These are phyloP conservation scores for Plectosphaerella plurivora DNA, from an alignment of 2,329 filamentous ascomycete species.

Conservation along the genomic window DNA sequence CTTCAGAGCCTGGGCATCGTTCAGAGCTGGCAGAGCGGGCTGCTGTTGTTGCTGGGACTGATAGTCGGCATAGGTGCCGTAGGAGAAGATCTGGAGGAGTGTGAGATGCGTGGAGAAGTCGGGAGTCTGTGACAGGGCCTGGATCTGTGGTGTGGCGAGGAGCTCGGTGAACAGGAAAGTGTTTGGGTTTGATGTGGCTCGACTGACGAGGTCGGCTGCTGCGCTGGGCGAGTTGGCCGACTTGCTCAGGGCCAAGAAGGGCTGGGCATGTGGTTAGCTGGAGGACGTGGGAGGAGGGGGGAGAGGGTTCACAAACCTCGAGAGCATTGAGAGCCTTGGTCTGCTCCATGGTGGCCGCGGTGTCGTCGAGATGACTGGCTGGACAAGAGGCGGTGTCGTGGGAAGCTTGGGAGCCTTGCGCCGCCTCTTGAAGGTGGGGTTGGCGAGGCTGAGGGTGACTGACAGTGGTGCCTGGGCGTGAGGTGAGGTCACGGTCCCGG, in stretches of 20 bases:
- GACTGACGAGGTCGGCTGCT: slow-evolving; percentile 77
- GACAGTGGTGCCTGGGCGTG: too few relatives aligned
- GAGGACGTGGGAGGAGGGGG: not conserved
- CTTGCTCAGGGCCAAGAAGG: slow-evolving; percentile 86
- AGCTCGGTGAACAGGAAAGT: slow-evolving; percentile 94
- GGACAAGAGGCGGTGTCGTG: not conserved
- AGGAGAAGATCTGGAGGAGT: slow-evolving; percentile 84
- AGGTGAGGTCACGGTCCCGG: too few relatives aligned
- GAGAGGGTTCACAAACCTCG: slow-evolving; percentile 37
- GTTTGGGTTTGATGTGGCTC: slow-evolving; percentile 83
- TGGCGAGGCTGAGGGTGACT: not conserved
- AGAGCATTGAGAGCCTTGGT: slow-evolving; percentile 61
- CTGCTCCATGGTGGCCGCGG: slow-evolving; percentile 60
- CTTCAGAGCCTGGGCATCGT: slow-evolving; percentile 71
- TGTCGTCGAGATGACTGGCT: not conserved
- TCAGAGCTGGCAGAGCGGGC: slow-evolving; percentile 62
- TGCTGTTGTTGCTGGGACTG: slow-evolving; percentile 10
- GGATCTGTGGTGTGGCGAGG: slow-evolving; percentile 75
- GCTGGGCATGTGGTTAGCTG: slow-evolving; percentile 49
- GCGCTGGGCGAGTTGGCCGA: slow-evolving; percentile 79
- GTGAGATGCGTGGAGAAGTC: slow-evolving; percentile 62
- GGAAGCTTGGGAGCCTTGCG: not conserved
- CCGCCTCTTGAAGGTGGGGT: not conserved
- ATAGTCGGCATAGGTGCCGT: slow-evolving; percentile 84
- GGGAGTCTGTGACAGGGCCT: slow-evolving; percentile 57